A percentile compares a stretch with the other conserved stretches of the same genome.
Conservation (phyloP, 2,329 filamentous ascomycete genomes). For the Alternaria ethzedia region DNA sequence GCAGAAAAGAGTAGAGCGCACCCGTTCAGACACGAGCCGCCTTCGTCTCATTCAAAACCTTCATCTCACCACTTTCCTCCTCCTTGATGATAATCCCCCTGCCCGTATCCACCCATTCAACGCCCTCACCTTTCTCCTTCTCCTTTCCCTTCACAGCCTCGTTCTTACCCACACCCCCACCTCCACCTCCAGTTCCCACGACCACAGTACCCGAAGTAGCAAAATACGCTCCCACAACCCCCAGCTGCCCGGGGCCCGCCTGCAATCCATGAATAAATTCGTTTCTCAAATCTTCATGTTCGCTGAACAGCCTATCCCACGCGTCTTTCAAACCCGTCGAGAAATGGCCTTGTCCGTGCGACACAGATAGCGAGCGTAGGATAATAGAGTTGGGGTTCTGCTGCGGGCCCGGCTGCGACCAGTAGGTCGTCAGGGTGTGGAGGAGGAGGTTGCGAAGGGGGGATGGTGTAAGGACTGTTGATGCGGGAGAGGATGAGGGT, state of each 20-base stretch:
- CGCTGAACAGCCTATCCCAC: slow-evolving; percentile 21
- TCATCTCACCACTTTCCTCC: background rate
- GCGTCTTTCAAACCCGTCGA: background rate
- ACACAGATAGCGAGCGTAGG: background rate
- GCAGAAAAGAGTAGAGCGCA: too few relatives aligned
- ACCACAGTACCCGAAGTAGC: background rate
- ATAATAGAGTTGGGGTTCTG: background rate
- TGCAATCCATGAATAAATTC: slow-evolving; percentile 23
- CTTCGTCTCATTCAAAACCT: background rate
- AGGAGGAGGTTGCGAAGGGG: slow-evolving; percentile 19
- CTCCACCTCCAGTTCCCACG: background rate
- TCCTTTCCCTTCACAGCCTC: background rate
- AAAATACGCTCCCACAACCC: slow-evolving; percentile 8
- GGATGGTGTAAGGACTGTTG: background rate
- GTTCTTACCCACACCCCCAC: background rate
- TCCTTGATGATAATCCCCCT: background rate
- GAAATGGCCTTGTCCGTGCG: background rate
- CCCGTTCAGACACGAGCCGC: background rate
- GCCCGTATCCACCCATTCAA: too few relatives aligned
- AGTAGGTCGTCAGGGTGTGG: slow-evolving; percentile 13
- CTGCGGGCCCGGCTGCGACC: slow-evolving; percentile 1
- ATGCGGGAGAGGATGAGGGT: background rate
- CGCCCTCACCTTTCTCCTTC: background rate
- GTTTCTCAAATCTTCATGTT: slow-evolving; percentile 11
- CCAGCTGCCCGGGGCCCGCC: background rate